These are phyloP conservation scores for Moesziomyces sp. DNA, from an alignment of 1,284 basidiomycete genomes.

Conservation along the genomic window DNA sequence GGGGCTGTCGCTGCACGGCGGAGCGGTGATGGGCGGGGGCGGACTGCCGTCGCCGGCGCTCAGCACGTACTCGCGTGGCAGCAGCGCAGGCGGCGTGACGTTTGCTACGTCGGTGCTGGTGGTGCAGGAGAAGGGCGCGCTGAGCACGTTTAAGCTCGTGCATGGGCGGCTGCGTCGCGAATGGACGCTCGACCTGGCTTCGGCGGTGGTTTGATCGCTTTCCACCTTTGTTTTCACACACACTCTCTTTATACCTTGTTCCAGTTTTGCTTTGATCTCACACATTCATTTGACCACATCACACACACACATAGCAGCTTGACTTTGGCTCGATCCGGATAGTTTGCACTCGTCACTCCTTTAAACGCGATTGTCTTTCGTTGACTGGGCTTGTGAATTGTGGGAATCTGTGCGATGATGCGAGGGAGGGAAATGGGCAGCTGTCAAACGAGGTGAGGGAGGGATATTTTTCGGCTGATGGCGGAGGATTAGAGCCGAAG, in stretches of 20 bases:
- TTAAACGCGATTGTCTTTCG: no score
- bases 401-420: no score
- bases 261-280: background rate
- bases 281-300: background rate
- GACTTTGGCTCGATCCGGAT: no score
- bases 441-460: no score
- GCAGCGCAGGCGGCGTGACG: conserved; percentile 19
- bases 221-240: conserved; percentile 3
- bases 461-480: no score
- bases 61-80: conserved; percentile 36
- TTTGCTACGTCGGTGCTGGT: conserved; percentile 75
- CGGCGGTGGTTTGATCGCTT: conserved; percentile 20
- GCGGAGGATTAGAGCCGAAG: no score
- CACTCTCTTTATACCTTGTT: background rate
- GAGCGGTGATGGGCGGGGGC: conserved; percentile 11
- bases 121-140: conserved; percentile 87
- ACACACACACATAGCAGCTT: background rate
- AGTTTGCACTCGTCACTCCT: no score
- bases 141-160: conserved; percentile 80
- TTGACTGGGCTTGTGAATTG: no score
- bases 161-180: conserved; percentile 78
- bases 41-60: conserved; percentile 43
- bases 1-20: conserved; percentile 29
- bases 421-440: no score
- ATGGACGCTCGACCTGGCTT: conserved; percentile 72